Evolutionary conservation across 768 basidiomycete species (phyloP).

Genomic region (Agrocybe pediades): DNA sequence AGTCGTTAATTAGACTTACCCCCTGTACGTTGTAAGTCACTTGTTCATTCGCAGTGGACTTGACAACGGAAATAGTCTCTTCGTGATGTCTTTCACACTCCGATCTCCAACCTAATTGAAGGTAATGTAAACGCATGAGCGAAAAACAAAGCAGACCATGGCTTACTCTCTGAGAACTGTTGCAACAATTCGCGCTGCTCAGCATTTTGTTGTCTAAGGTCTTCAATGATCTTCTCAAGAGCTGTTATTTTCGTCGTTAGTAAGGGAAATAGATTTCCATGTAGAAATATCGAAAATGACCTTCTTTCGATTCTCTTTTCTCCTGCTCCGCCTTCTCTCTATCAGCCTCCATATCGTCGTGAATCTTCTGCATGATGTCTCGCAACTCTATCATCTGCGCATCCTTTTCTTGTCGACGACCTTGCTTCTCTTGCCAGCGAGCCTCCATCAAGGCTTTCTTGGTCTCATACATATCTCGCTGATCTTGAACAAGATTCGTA

Average conservation of each 20-base stretch:
- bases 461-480: conserved; percentile 56
- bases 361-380: conserved; percentile 61
- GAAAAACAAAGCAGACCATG: not conserved
- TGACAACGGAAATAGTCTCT: conserved; percentile 68
- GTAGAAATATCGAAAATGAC: too few relatives aligned
- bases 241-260: too few relatives aligned
- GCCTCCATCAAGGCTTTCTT: conserved; percentile 65
- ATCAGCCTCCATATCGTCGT: conserved; percentile 56
- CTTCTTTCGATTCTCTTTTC: conserved; percentile 53
- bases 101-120: conserved; percentile 60
- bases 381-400: conserved; percentile 54
- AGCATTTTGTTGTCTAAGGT: conserved; percentile 57
- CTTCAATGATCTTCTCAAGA: conserved; percentile 60
- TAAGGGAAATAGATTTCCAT: conserved; percentile 9
- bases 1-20: conserved; percentile 44
- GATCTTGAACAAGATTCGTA: conserved; percentile 71
- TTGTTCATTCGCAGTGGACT: conserved; percentile 71
- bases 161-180: conserved; percentile 58
- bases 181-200: conserved; percentile 61
- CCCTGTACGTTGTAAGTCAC: conserved; percentile 85
- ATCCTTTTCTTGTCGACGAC: conserved; percentile 60
- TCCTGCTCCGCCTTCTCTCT: conserved; percentile 54
- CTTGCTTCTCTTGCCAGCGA: conserved; percentile 64
- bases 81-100: conserved; percentile 67
- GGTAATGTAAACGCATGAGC: conserved; percentile 9